phyloP scores from a whole-genome alignment of 257 asterid genomes.

The Salvia splendens region DNA sequence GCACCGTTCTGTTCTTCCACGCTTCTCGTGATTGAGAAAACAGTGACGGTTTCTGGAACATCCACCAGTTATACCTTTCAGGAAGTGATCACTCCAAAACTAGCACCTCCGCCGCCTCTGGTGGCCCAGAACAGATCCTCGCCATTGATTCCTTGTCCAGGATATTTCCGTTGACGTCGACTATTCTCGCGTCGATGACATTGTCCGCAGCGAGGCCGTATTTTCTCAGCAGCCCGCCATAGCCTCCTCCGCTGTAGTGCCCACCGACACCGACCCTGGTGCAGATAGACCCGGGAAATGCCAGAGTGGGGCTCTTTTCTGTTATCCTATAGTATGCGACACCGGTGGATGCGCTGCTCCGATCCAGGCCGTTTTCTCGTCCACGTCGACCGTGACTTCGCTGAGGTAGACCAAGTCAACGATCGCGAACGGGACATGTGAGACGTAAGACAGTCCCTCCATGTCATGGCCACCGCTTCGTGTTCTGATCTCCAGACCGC shows the following conservation, averaged over 20 bases:
- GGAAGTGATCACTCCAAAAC: slow-evolving; percentile 34
- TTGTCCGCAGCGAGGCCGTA: slow-evolving; percentile 42
- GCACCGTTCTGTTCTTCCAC: not conserved
- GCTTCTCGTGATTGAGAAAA: not conserved
- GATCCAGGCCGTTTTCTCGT: slow-evolving; percentile 38
- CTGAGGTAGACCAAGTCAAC: slow-evolving; percentile 36
- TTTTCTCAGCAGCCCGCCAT: slow-evolving; percentile 36
- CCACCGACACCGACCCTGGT: slow-evolving; percentile 38
- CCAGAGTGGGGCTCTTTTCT: slow-evolving; percentile 21
- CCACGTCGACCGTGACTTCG: slow-evolving; percentile 1
- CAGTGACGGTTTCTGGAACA: slow-evolving; percentile 15
- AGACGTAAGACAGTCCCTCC: slow-evolving; percentile 40
- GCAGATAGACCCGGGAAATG: slow-evolving; percentile 33
- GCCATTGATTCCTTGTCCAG: slow-evolving; percentile 36
- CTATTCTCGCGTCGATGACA: slow-evolving; percentile 35
- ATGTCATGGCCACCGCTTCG: slow-evolving; percentile 47
- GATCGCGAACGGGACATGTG: slow-evolving; percentile 33
- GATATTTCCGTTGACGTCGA: slow-evolving; percentile 38
- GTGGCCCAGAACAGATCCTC: slow-evolving; percentile 44
- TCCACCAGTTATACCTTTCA: slow-evolving; percentile 35
- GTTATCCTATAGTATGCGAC: slow-evolving; percentile 26
- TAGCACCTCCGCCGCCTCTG: slow-evolving; percentile 42
- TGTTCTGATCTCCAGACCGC: slow-evolving; percentile 27
- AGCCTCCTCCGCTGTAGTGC: slow-evolving; percentile 41
- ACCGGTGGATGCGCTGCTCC: slow-evolving; percentile 34